Evolutionary conservation across 164 flowering plant genomes (phyloP), one percentile per base, ranked within the genome.

Genomic region (Kalanchoe fedtschenkoi): DNA sequence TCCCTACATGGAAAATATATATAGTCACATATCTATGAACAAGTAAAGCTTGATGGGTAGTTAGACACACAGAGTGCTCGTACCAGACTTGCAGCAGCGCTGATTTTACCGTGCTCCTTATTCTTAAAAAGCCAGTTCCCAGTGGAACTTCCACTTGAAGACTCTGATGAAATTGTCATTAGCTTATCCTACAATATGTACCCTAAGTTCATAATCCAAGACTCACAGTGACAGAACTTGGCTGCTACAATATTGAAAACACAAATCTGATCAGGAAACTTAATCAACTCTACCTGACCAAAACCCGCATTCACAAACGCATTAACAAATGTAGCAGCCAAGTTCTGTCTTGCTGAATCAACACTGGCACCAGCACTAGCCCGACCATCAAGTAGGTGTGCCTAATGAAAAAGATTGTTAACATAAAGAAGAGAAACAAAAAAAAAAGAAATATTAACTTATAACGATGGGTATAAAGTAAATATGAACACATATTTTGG

Each of bases 11-110:
- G n/a, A n/a, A n/a, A n/a, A n/a, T 21, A 64, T 5, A 28, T 47
- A 28, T 38, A 46, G 33, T 55, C 15, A 19, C 15, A 24, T 28
- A 42, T 7, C 34, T 28, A 58, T 10, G 8, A 2, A 17, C n/a
- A 42, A 24, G 14, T 0, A 46, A 1, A 26, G 32, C 16, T 26
- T 51, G 32, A 51, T 29, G 17, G 3, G 10, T 51, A 15, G 2
- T 17, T 24, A 11, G 56, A 11, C 32, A 4, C 5, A 10, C 56
- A 51, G 32, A 11, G 39, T 51, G 16, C 15, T 11, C 56, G 14
- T 76, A 95, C 99, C 85, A 91, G 73, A 81, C 99, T 95, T 29
- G 97, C 99, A n/a, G 96, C 97, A 71, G 99, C 99, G 78, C 99
- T 95, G 64, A 87, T 74, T 70, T 89, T 95, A 68, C 99, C 99